phyloP scores from a whole-genome alignment of 163 green algal genomes.

The Chlamydomonas reinhardtii region DNA sequence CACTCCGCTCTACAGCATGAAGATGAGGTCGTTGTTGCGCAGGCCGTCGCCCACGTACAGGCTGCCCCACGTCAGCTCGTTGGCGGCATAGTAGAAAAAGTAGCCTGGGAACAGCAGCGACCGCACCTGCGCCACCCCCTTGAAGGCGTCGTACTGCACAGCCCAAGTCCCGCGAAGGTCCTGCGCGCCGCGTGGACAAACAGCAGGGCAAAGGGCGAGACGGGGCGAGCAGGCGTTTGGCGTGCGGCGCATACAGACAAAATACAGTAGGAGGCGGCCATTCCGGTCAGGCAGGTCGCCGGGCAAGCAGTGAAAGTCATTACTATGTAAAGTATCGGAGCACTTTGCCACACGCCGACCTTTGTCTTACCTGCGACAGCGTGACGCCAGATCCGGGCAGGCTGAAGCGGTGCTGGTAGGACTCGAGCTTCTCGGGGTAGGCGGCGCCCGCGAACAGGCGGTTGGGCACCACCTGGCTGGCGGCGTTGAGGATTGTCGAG shows the following conservation, averaged over 20 bases:
- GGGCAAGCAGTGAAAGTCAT: too few species aligned
- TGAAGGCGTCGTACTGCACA: slow-evolving; percentile 77
- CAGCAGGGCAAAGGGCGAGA: too few species aligned
- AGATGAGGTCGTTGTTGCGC: slow-evolving; percentile 86
- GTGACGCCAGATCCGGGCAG: slow-evolving; percentile 48
- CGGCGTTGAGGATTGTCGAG: slow-evolving; percentile 64
- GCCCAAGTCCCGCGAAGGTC: slow-evolving; percentile 81
- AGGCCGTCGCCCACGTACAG: slow-evolving; percentile 79
- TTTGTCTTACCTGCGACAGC: slow-evolving; percentile 46
- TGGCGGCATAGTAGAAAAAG: slow-evolving; percentile 79
- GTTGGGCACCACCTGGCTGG: slow-evolving; percentile 72
- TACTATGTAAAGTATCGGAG: too few species aligned
- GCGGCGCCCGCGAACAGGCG: slow-evolving; percentile 70
- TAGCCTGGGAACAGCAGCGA: slow-evolving; percentile 79
- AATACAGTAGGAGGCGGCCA: too few species aligned
- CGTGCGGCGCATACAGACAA: too few species aligned
- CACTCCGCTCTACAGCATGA: slow-evolving; percentile 75
- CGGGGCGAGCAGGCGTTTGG: too few species aligned
- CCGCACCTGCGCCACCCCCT: slow-evolving; percentile 52
- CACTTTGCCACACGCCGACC: too few species aligned
- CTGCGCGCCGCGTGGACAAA: too few species aligned
- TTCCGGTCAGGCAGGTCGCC: too few species aligned
- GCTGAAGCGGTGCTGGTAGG: slow-evolving; percentile 68
- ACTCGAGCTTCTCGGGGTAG: slow-evolving; percentile 86
- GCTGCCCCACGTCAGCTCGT: slow-evolving; percentile 71